Conservation (phyloP, 1,139 yeast species). For the Protomyces macrosporus region DNA sequence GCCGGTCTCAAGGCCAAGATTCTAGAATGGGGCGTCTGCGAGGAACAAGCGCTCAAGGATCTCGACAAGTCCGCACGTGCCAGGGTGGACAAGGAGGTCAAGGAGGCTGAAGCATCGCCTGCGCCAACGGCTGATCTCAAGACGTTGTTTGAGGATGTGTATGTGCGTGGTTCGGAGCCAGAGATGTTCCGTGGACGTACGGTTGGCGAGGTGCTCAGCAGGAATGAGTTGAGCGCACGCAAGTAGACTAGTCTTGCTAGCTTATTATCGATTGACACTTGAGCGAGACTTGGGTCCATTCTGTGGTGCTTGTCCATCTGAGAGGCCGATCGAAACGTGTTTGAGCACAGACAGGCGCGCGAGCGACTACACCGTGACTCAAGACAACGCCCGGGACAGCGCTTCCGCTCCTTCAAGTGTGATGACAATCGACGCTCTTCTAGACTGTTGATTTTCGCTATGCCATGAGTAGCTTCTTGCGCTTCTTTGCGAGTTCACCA, state of each 20-base stretch:
- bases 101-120: slow-evolving; percentile 86
- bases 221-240: background rate
- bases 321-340: too few relatives aligned
- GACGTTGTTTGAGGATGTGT: slow-evolving; percentile 91
- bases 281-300: too few relatives aligned
- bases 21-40: slow-evolving; percentile 74
- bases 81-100: slow-evolving; percentile 89
- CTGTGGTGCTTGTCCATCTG: too few relatives aligned
- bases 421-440: too few relatives aligned
- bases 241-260: background rate
- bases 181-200: slow-evolving; percentile 95
- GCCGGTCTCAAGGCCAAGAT: slow-evolving; percentile 88
- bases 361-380: too few relatives aligned
- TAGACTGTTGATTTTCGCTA: too few relatives aligned
- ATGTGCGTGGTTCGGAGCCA: slow-evolving; percentile 89
- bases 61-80: slow-evolving; percentile 95
- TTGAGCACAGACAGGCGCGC: too few relatives aligned
- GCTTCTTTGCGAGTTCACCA: background rate
- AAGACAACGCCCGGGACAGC: too few relatives aligned
- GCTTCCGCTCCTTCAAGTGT: too few relatives aligned
- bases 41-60: slow-evolving; percentile 85
- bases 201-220: slow-evolving; percentile 55
- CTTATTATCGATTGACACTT: too few relatives aligned
- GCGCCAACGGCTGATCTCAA: slow-evolving; percentile 95
- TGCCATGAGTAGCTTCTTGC: background rate